Evolutionary conservation across 495 filamentous ascomycete species (phyloP).

Genomic region (Parmelia sp.): DNA sequence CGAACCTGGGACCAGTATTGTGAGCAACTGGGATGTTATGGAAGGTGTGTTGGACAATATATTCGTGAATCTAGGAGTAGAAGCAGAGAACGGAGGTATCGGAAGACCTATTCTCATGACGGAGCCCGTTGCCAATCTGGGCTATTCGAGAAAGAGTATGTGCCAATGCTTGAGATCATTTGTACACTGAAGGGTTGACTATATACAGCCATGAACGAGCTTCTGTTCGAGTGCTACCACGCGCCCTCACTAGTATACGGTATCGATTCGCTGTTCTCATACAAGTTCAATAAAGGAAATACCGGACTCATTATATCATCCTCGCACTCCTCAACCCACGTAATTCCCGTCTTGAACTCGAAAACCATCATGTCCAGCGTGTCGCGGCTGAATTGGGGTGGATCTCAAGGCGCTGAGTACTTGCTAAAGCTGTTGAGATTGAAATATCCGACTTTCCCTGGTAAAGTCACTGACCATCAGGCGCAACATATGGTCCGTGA

Average conservation of each 20-base stretch:
- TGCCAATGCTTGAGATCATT: not conserved
- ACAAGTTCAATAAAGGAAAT: constrained; percentile 81
- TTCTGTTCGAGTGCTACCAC: constrained; percentile 89
- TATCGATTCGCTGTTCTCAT: constrained; percentile 93
- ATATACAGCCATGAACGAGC: constrained; percentile 81
- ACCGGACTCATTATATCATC: constrained; percentile 87
- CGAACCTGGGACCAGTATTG: constrained; percentile 79
- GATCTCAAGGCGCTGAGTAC: constrained; percentile 82
- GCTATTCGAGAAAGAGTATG: constrained; percentile 79
- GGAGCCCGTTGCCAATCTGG: constrained; percentile 83
- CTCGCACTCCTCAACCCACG: constrained; percentile 85
- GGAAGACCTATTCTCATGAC: constrained; percentile 92
- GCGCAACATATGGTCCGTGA: constrained; percentile 79
- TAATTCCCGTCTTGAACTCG: constrained; percentile 85
- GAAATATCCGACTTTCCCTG: constrained; percentile 89
- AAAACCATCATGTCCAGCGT: constrained; percentile 78
- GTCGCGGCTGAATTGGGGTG: constrained; percentile 90
- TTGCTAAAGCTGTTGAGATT: constrained; percentile 78
- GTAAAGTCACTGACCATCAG: constrained; percentile 76
- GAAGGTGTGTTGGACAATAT: constrained; percentile 87
- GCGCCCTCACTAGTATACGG: constrained; percentile 85
- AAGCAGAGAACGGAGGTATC: constrained; percentile 62
- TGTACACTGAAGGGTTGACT: not conserved
- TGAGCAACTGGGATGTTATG: constrained; percentile 96
- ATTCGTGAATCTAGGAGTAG: constrained; percentile 86